phyloP scores from a whole-genome alignment of 2,329 filamentous ascomycete genomes.

The Exophiala calicioides region DNA sequence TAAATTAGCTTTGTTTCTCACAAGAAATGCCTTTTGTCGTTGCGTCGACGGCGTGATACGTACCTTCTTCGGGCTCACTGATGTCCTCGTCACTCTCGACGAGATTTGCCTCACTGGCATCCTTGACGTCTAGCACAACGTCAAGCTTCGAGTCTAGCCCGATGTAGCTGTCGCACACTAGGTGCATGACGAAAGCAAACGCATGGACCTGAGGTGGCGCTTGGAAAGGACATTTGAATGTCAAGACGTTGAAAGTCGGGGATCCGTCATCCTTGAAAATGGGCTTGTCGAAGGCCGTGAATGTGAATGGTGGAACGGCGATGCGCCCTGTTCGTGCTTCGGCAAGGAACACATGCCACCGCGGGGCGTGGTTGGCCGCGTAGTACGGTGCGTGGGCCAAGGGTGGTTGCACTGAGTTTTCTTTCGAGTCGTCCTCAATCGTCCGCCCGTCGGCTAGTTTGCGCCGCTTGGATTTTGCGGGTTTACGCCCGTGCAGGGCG shows the following conservation, averaged over 20 bases:
- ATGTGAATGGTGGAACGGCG: slow-evolving; percentile 94
- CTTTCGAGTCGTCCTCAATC: slow-evolving; percentile 52
- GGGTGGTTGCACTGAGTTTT: slow-evolving; percentile 70
- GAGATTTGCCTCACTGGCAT: slow-evolving; percentile 78
- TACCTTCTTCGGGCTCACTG: slow-evolving; percentile 96
- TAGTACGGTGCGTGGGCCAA: slow-evolving; percentile 88
- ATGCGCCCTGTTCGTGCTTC: slow-evolving; percentile 95
- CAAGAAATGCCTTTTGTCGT: too few relatives aligned
- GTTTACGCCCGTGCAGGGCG: slow-evolving; percentile 73
- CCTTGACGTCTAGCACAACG: slow-evolving; percentile 84
- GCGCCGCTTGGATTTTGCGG: slow-evolving; percentile 62
- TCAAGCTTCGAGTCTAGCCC: slow-evolving; percentile 92
- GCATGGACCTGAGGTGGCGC: slow-evolving; percentile 88
- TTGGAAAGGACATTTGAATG: slow-evolving; percentile 94
- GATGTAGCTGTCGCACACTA: slow-evolving; percentile 92
- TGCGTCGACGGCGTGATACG: slow-evolving; percentile 48
- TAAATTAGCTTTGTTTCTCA: slow-evolving; percentile 24
- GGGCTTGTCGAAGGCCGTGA: slow-evolving; percentile 86
- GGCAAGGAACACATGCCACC: slow-evolving; percentile 92
- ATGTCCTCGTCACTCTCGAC: slow-evolving; percentile 82
- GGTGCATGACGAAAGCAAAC: slow-evolving; percentile 92
- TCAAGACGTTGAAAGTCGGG: slow-evolving; percentile 93
- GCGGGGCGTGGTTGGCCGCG: slow-evolving; percentile 81
- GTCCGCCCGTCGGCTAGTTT: slow-evolving; percentile 63
- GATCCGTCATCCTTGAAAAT: slow-evolving; percentile 74